These are phyloP conservation scores for Tubosaeta sp. DNA, from an alignment of 768 basidiomycete species.

Conservation along the genomic window DNA sequence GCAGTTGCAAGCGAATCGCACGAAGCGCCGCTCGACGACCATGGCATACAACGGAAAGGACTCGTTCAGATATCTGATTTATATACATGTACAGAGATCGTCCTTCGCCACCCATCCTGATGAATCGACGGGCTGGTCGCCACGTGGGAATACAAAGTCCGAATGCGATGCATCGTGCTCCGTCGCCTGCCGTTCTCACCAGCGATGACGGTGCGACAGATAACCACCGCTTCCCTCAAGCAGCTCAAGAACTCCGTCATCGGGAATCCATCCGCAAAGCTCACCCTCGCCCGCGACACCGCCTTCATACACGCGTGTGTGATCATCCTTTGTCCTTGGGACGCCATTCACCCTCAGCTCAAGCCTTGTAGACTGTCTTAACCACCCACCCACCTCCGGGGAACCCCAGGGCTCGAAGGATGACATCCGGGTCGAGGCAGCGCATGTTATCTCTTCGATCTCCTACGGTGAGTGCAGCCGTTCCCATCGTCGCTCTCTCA, in stretches of 20 bases:
- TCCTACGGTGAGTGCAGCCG: conserved; percentile 49
- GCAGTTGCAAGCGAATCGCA: background rate
- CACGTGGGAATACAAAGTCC: background rate
- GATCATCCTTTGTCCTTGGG: background rate
- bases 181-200: background rate
- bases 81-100: no score
- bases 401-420: conserved; percentile 39
- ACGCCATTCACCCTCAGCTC: background rate
- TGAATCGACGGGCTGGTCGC: no score
- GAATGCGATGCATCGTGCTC: background rate
- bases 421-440: conserved; percentile 65
- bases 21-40: no score
- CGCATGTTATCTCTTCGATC: conserved; percentile 70
- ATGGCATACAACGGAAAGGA: no score
- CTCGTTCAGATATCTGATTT: no score
- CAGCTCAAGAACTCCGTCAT: conserved; percentile 72
- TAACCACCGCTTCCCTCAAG: conserved; percentile 44
- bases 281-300: conserved; percentile 51
- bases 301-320: conserved; percentile 53
- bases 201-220: conserved; percentile 31
- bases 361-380: conserved; percentile 63
- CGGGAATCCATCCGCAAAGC: conserved; percentile 73
- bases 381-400: conserved; percentile 33
- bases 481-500: background rate
- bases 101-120: no score